These are phyloP conservation scores for Barnettozyma wickerhamii DNA, from an alignment of 805 yeast genomes.

Conservation along the genomic window DNA sequence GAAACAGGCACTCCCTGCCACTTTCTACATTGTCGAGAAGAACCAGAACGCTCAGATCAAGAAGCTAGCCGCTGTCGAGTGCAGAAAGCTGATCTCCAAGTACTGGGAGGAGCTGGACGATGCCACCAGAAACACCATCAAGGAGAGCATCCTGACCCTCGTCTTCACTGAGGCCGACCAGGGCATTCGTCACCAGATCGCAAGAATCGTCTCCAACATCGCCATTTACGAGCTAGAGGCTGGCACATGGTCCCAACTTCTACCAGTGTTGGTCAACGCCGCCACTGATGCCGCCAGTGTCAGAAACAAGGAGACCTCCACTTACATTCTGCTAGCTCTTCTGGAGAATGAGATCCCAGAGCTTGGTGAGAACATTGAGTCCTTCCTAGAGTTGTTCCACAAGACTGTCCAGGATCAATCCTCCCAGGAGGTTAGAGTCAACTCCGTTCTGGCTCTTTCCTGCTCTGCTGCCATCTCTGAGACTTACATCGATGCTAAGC, in stretches of 20 bases:
- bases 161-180: constrained; percentile 62
- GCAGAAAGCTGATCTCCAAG: constrained; percentile 71
- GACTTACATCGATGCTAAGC: constrained; percentile 45
- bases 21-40: constrained; percentile 74
- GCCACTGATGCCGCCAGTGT: constrained; percentile 47
- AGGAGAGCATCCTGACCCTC: constrained; percentile 60
- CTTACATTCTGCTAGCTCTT: constrained; percentile 71
- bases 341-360: constrained; percentile 66
- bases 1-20: constrained; percentile 71
- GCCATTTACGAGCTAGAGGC: constrained; percentile 71
- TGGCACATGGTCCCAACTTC: constrained; percentile 69
- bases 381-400: constrained; percentile 68
- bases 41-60: constrained; percentile 67
- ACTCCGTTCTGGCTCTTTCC: constrained; percentile 76
- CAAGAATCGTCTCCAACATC: constrained; percentile 85
- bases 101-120: constrained; percentile 57
- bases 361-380: constrained; percentile 53
- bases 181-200: constrained; percentile 79
- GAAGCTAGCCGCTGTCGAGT: constrained; percentile 95
- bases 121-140: constrained; percentile 53
- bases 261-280: constrained; percentile 65
- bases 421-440: constrained; percentile 72
- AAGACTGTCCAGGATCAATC: constrained; percentile 56
- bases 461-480: constrained; percentile 63
- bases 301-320: constrained; percentile 74